Percentiles rank a stretch among this genome's conserved stretches.
These are phyloP conservation scores for Rosa lucieae DNA, from an alignment of 306 rosid genomes.

Conservation along the genomic window DNA sequence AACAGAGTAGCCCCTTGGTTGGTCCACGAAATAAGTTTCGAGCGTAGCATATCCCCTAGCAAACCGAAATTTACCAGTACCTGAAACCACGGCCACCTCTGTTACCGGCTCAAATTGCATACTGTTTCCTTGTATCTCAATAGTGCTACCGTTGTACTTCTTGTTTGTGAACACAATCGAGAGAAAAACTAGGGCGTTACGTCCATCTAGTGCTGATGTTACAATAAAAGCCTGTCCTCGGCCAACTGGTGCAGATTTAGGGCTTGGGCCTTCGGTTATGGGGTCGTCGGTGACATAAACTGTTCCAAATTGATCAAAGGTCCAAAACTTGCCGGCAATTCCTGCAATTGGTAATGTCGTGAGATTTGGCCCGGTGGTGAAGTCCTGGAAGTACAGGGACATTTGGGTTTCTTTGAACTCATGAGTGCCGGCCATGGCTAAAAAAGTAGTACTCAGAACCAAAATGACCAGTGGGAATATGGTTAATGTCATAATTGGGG, in stretches of 20 bases:
- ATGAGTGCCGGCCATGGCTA: background rate
- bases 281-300: background rate
- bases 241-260: background rate
- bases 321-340: background rate
- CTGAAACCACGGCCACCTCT: slow-evolving; percentile 49
- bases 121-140: slow-evolving; percentile 24
- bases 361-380: background rate
- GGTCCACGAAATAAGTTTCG: slow-evolving; percentile 1
- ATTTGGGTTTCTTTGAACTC: slow-evolving; percentile 17
- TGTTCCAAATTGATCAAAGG: background rate
- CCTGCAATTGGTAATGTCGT: background rate
- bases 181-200: background rate
- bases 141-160: slow-evolving; percentile 23
- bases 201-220: background rate
- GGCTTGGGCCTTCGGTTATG: background rate
- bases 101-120: slow-evolving; percentile 30
- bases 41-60: slow-evolving; percentile 38
- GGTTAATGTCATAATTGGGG: background rate
- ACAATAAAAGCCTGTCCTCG: background rate
- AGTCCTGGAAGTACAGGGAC: background rate
- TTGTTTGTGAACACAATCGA: slow-evolving; percentile 13
- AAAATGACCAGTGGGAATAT: background rate
- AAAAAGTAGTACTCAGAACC: background rate
- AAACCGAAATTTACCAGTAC: slow-evolving; percentile 53
- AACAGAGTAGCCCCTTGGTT: background rate